Conservation (phyloP, 2,329 filamentous ascomycete genomes). For the Geosmithia morbida region DNA sequence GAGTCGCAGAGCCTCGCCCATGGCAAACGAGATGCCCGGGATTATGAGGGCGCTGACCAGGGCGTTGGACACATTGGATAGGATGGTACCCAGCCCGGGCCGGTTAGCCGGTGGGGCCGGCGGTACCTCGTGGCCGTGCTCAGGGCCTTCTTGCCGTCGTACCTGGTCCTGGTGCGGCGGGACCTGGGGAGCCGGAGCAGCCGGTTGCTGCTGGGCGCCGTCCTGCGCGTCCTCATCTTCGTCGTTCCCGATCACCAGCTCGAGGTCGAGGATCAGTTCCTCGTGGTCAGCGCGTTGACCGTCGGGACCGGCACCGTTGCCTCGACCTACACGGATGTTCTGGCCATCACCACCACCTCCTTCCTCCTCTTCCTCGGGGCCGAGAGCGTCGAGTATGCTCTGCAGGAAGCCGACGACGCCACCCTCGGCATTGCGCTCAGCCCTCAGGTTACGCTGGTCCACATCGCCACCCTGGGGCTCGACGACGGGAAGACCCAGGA, state of each 20-base stretch:
- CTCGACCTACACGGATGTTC: neutral
- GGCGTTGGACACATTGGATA: constrained; percentile 30
- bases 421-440: constrained; percentile 10
- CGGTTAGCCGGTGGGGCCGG: constrained; percentile 16
- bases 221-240: constrained; percentile 17
- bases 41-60: constrained; percentile 52
- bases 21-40: constrained; percentile 63
- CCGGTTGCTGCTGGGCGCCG: no score
- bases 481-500: constrained; percentile 22
- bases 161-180: neutral
- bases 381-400: constrained; percentile 19
- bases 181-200: constrained; percentile 2
- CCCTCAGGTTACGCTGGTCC: constrained; percentile 3
- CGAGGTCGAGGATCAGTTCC: constrained; percentile 6
- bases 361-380: constrained; percentile 11
- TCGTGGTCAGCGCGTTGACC: constrained; percentile 1
- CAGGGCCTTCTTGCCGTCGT: neutral
- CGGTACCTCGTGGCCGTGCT: constrained; percentile 4
- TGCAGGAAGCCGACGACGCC: constrained; percentile 20
- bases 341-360: neutral
- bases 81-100: constrained; percentile 17
- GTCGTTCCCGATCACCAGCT: constrained; percentile 16
- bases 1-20: constrained; percentile 61
- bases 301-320: constrained; percentile 8
- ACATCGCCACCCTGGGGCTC: constrained; percentile 5